These are phyloP conservation scores for Nasturtium officinale DNA, from an alignment of 345 rosid genomes.

Conservation along the genomic window DNA sequence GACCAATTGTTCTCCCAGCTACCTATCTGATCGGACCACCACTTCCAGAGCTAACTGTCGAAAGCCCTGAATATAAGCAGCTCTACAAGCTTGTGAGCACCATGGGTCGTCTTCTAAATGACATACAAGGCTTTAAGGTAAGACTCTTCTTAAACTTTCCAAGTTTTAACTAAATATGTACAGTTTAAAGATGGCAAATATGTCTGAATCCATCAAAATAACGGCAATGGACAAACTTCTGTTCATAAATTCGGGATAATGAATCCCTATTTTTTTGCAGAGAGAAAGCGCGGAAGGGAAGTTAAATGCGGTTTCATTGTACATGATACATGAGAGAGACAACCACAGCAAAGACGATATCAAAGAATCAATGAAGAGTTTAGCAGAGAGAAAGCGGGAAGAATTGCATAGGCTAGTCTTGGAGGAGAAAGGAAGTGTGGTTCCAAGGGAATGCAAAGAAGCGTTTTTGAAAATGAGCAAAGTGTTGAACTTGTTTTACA, in stretches of 20 bases:
- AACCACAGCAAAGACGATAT: conserved; percentile 49
- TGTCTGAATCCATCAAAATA: not conserved
- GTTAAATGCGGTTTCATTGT: conserved; percentile 65
- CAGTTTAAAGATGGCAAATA: conserved; percentile 5
- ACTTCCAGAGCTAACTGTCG: conserved; percentile 51
- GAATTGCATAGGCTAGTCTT: conserved; percentile 58
- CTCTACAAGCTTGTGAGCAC: conserved; percentile 68
- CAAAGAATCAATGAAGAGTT: conserved; percentile 40
- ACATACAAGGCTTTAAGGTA: conserved; percentile 71
- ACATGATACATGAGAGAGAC: conserved; percentile 46
- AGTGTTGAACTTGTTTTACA: conserved; percentile 69
- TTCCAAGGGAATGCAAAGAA: conserved; percentile 79
- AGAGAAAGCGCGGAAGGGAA: conserved; percentile 77
- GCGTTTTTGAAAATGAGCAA: conserved; percentile 78
- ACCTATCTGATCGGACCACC: conserved; percentile 75
- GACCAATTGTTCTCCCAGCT: conserved; percentile 81
- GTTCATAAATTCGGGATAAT: not conserved
- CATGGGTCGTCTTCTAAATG: conserved; percentile 85
- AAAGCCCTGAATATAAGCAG: conserved; percentile 46
- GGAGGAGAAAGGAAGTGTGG: conserved; percentile 52
- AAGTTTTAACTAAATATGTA: not conserved
- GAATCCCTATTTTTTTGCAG: conserved; percentile 44
- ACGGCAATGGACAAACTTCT: not conserved
- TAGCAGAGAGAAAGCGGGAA: conserved; percentile 45
- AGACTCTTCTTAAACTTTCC: not conserved